Evolutionary conservation across 805 yeast genomes (phyloP).

Genomic region (Schwanniomyces occidentalis): DNA sequence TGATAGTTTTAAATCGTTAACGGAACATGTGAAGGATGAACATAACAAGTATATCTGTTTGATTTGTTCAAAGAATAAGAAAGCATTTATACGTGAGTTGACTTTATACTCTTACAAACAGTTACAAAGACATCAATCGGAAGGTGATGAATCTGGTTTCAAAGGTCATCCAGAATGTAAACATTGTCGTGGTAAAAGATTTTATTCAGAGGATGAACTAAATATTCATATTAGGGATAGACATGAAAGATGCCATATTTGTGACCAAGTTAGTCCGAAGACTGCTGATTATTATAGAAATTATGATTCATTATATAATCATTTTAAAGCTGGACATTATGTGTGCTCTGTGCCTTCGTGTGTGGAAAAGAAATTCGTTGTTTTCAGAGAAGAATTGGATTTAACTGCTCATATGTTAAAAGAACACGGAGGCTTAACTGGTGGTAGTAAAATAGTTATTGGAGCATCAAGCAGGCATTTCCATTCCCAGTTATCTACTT

Average conservation of each 20-base stretch:
- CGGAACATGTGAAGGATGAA: conserved; percentile 60
- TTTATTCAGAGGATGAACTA: conserved; percentile 87
- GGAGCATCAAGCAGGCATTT: conserved; percentile 42
- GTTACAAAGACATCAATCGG: conserved; percentile 65
- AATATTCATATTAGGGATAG: conserved; percentile 75
- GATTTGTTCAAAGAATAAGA: conserved; percentile 75
- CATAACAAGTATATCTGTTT: conserved; percentile 72
- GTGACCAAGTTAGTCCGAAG: conserved; percentile 73
- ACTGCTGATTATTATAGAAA: conserved; percentile 62
- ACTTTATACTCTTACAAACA: conserved; percentile 59
- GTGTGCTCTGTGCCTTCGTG: conserved; percentile 77
- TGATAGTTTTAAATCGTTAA: conserved; percentile 54
- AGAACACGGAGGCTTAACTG: conserved; percentile 67
- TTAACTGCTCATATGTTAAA: conserved; percentile 83
- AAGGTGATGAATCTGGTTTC: conserved; percentile 79
- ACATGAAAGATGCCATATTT: conserved; percentile 89
- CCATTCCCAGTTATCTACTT: conserved; percentile 66
- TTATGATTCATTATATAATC: conserved; percentile 72
- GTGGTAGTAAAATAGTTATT: conserved; percentile 40
- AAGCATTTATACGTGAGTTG: conserved; percentile 74
- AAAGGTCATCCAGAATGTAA: conserved; percentile 87
- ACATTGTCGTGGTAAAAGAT: conserved; percentile 71
- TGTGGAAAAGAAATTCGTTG: conserved; percentile 87
- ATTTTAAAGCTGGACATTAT: conserved; percentile 73
- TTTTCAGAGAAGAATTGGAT: conserved; percentile 82